phyloP scores from a whole-genome alignment of 2,329 filamentous ascomycete species.

The Exophiala bonariae region DNA sequence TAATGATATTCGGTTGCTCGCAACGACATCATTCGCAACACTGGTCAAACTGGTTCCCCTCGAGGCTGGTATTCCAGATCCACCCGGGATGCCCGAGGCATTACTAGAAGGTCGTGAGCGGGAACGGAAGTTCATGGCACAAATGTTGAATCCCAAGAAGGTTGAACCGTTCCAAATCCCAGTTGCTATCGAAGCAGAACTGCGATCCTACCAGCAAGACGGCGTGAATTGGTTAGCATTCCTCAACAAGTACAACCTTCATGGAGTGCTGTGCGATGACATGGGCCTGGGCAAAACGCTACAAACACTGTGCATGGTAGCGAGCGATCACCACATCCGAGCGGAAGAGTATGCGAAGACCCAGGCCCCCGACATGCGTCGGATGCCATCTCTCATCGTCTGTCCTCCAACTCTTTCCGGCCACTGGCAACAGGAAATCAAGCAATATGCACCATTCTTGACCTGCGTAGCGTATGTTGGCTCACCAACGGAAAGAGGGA shows the following conservation, averaged over 20 bases:
- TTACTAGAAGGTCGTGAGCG: conserved; percentile 86
- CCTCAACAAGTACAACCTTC: conserved; percentile 95
- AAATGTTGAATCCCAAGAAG: conserved; percentile 95
- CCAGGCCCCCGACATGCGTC: conserved; percentile 72
- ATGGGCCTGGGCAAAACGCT: conserved; percentile 98
- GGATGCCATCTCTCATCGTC: conserved; percentile 86
- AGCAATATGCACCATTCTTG: conserved; percentile 92
- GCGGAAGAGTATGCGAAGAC: conserved; percentile 88
- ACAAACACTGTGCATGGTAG: conserved; percentile 96
- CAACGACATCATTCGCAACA: conserved; percentile 95
- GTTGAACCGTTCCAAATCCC: conserved; percentile 92
- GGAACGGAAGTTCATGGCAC: conserved; percentile 93
- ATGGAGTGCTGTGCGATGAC: conserved; percentile 97
- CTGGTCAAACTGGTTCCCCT: conserved; percentile 95
- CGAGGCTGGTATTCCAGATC: conserved; percentile 95
- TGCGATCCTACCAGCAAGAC: conserved; percentile 96
- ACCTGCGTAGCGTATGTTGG: conserved; percentile 88
- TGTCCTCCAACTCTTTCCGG: conserved; percentile 95
- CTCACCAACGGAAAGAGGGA: conserved; percentile 75
- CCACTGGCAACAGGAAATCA: conserved; percentile 98
- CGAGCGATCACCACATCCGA: conserved; percentile 92
- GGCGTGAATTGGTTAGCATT: conserved; percentile 99
- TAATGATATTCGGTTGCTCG: conserved; percentile 88
- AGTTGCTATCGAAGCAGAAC: conserved; percentile 92
- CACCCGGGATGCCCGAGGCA: conserved; percentile 85